Percentiles rank a stretch among this genome's conserved stretches.
phyloP scores from a whole-genome alignment of 2,329 filamentous ascomycete species.

The Talaromyces verruculosus region DNA sequence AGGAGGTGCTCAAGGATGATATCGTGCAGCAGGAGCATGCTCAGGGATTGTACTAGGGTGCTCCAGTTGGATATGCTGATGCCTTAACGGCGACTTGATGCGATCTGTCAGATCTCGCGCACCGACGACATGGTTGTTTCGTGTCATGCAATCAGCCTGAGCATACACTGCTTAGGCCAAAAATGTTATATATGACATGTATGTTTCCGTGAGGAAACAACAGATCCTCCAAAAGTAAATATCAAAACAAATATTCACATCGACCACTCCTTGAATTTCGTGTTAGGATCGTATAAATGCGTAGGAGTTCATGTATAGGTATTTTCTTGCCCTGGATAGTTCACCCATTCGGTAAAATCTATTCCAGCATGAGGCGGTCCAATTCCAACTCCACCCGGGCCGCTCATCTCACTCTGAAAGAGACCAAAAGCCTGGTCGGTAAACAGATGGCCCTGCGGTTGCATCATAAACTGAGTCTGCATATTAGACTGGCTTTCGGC shows the following conservation, averaged over 20 bases:
- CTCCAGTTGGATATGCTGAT: background rate
- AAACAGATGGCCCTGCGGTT: slow-evolving; percentile 41
- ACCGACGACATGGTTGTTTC: background rate
- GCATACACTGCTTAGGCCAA: background rate
- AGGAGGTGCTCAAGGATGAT: slow-evolving; percentile 27
- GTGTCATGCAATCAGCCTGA: background rate
- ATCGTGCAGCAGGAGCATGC: slow-evolving; percentile 28
- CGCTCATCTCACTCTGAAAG: slow-evolving; percentile 31
- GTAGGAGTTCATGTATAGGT: slow-evolving; percentile 9
- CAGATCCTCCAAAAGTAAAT: background rate
- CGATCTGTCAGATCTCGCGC: background rate
- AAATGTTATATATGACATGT: background rate
- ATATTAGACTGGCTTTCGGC: slow-evolving; percentile 22
- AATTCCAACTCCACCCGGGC: slow-evolving; percentile 27
- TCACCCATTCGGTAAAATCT: slow-evolving; percentile 45
- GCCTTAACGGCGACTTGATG: background rate
- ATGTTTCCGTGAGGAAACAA: background rate
- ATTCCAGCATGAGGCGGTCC: slow-evolving; percentile 28
- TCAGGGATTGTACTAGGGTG: slow-evolving; percentile 8
- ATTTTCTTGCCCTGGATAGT: slow-evolving; percentile 32
- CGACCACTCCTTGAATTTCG: background rate
- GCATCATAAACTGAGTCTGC: slow-evolving; percentile 34
- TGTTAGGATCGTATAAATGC: background rate
- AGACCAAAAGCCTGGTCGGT: slow-evolving; percentile 38
- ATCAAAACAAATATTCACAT: background rate